Evolutionary conservation across 768 basidiomycete genomes (phyloP), one percentile per base, ranked within the genome.

Genomic region (Lentinula sp.): DNA sequence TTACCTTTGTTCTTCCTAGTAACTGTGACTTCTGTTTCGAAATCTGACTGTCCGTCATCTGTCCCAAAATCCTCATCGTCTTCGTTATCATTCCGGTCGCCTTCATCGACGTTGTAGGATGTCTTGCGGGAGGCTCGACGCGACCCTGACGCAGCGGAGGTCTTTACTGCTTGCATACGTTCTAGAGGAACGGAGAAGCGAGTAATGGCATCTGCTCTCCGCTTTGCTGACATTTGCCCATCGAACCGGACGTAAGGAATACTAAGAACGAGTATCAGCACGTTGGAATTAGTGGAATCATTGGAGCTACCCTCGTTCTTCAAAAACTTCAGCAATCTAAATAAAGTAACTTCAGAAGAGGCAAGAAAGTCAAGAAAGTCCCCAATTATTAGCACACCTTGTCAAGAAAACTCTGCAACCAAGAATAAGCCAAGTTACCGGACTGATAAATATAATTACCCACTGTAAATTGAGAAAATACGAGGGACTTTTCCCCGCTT

Each of bases 401-500:
- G 9, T 60, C 59, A 32, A 60, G 50, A 35, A 60, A 60, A 15
- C 49, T 37, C 59, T 60, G 13, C 15, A n/a, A 39, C 35, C 40
- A 28, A 28, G 23, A 34, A 49, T 59, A 3, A 23, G 37, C 21
- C 9, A 39, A 31, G 34, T 15, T 37, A n/a, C n/a, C 4, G n/a
- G 3, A 39, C 16, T 13, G 21, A 18, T 9, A 16, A 16, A 49
- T 15, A 31, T 3, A 1, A 18, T 6, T 5, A 60, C 59, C 8
- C 15, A 60, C 59, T 3, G 92, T 95, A 67, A 94, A 95, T 66
- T 95, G 93, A 2, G 90, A 93, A 69, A 95, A 95, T 1, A 95
- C 91, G 2, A 95, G 75, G 2, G 88, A 88, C 71, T 95, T 95
- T 63, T 93, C 89, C 1, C 78, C 81, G 3, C 66, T 62, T 0